Conservation (phyloP, 495 filamentous ascomycete species). For the Xylaria flabelliformis region DNA sequence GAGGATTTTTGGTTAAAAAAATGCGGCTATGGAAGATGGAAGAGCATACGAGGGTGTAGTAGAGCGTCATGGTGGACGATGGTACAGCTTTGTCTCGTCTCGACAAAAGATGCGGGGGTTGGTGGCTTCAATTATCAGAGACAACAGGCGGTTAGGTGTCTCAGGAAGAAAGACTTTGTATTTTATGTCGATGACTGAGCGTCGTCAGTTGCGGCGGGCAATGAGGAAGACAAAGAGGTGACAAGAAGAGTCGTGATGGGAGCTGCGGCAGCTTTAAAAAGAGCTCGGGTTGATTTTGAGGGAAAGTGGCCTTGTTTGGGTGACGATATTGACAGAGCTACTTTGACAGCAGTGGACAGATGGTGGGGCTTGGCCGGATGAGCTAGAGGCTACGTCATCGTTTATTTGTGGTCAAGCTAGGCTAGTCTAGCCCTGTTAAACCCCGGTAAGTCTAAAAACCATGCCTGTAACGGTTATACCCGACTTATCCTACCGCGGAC, state of each 20-base stretch:
- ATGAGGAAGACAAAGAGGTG: background rate
- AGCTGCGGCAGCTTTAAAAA: constrained; percentile 16
- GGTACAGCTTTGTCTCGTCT: constrained; percentile 13
- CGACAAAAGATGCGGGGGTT: constrained; percentile 32
- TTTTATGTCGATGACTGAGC: background rate
- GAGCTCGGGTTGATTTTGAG: constrained; percentile 14
- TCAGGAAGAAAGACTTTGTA: constrained; percentile 2
- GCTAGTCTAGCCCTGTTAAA: background rate
- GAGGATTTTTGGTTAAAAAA: background rate
- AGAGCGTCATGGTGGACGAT: constrained; percentile 87
- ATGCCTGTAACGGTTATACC: background rate
- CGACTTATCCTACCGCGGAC: background rate
- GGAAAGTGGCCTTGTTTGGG: constrained; percentile 26
- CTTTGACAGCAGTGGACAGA: constrained; percentile 17
- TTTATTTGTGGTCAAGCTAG: background rate
- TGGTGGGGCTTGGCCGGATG: constrained; percentile 11
- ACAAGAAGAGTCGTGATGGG: constrained; percentile 6
- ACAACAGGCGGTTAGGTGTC: background rate
- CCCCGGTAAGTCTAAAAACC: background rate
- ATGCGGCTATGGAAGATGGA: background rate
- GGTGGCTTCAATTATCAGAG: constrained; percentile 24
- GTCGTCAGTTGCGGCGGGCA: background rate
- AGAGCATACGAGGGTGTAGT: constrained; percentile 89
- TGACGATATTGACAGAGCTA: constrained; percentile 28
- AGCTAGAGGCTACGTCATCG: constrained; percentile 23